Conservation (phyloP, 768 basidiomycete species). For the Psilocybe tampanensis region DNA sequence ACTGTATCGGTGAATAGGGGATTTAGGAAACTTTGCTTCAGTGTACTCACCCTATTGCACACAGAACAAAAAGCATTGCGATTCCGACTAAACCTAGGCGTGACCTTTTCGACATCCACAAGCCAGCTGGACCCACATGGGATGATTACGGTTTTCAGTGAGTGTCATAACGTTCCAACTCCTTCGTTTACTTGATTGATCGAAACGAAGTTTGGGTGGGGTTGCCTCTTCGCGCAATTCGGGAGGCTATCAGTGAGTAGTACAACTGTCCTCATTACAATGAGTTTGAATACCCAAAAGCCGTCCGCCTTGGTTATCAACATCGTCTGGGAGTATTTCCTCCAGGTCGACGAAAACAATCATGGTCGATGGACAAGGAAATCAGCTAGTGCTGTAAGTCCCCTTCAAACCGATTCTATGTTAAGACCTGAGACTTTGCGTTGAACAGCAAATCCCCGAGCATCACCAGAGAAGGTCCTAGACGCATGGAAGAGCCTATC, state of each 20-base stretch:
- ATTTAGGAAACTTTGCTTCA: not conserved
- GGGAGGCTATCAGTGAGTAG: constrained; percentile 14
- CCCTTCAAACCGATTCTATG: not conserved
- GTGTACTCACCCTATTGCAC: not conserved
- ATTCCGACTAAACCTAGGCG: not conserved
- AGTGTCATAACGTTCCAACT: not conserved
- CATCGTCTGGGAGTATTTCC: constrained; percentile 26
- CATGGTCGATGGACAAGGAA: constrained; percentile 34
- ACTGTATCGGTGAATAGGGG: constrained; percentile 50
- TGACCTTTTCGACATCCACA: not conserved
- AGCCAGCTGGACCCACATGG: not conserved
- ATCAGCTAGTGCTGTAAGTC: constrained; percentile 36
- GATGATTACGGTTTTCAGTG: not conserved
- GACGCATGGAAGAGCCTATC: constrained; percentile 7
- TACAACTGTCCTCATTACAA: too few relatives aligned
- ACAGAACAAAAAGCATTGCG: constrained; percentile 3
- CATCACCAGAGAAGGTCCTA: constrained; percentile 10
- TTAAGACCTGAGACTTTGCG: not conserved
- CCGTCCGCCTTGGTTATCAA: constrained; percentile 20
- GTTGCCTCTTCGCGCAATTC: not conserved
- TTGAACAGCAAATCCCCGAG: constrained; percentile 16
- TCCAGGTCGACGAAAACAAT: constrained; percentile 31
- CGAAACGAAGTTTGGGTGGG: not conserved
- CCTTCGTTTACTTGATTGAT: not conserved
- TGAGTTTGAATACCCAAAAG: constrained; percentile 9